phyloP scores from a whole-genome alignment of 2,329 filamentous ascomycete species.

The Ceratocystis harringtonii region DNA sequence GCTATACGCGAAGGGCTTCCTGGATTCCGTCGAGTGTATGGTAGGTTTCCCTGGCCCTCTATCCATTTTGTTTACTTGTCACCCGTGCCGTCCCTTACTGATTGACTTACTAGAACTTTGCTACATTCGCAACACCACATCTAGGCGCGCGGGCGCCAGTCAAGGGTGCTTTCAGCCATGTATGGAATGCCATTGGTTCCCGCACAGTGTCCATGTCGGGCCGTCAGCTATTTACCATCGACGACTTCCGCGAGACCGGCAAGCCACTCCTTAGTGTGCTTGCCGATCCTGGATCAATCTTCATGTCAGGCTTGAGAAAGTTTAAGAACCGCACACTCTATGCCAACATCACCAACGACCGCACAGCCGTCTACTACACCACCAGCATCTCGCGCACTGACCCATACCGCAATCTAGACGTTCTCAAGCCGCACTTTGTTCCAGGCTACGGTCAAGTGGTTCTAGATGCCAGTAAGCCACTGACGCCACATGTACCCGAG shows the following conservation, averaged over 20 bases:
- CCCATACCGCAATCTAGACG: constrained; percentile 53
- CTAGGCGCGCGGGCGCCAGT: constrained; percentile 59
- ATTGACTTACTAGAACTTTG: constrained; percentile 56
- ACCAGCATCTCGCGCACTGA: constrained; percentile 63
- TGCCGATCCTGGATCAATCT: constrained; percentile 71
- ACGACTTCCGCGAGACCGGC: constrained; percentile 71
- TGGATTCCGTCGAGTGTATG: constrained; percentile 66
- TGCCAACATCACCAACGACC: constrained; percentile 75
- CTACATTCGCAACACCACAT: constrained; percentile 77
- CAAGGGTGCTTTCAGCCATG: constrained; percentile 47
- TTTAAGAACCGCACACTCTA: constrained; percentile 72
- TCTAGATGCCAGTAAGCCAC: constrained; percentile 50
- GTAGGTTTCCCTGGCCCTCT: constrained; percentile 27
- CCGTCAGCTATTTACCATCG: constrained; percentile 73
- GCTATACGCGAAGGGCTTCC: constrained; percentile 62
- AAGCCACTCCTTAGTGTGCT: constrained; percentile 66
- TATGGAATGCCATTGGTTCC: constrained; percentile 75
- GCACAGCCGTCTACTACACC: constrained; percentile 69
- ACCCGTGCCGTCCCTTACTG: neutral
- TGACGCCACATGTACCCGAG: constrained; percentile 24
- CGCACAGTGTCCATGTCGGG: constrained; percentile 65
- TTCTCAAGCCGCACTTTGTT: constrained; percentile 41
- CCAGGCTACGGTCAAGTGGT: constrained; percentile 61
- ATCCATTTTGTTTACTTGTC: neutral
- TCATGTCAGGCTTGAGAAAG: constrained; percentile 59